phyloP scores from a whole-genome alignment of 1,284 basidiomycete species.

The Lentinus polychrous region DNA sequence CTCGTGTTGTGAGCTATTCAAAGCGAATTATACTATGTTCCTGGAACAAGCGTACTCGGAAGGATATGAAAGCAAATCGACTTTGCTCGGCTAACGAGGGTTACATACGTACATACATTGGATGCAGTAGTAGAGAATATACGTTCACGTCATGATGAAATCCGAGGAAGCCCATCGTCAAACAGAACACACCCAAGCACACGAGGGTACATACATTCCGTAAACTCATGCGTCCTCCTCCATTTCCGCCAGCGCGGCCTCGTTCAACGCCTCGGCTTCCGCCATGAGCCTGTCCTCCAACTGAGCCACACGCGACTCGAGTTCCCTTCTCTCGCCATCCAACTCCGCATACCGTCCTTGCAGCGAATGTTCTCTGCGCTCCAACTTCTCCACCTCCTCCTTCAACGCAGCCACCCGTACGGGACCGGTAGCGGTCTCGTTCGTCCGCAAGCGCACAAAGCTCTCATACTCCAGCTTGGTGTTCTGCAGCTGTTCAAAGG shows the following conservation, averaged over 20 bases:
- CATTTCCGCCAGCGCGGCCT: slow-evolving; percentile 60
- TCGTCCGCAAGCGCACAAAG: slow-evolving; percentile 64
- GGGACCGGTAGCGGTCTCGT: slow-evolving; percentile 73
- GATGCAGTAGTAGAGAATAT: not conserved
- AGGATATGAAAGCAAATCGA: too few relatives aligned
- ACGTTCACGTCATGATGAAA: not conserved
- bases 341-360: slow-evolving; percentile 84
- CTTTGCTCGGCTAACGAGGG: not conserved
- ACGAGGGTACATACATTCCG: too few relatives aligned
- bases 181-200: not conserved
- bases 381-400: slow-evolving; percentile 79
- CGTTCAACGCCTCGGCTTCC: slow-evolving; percentile 79
- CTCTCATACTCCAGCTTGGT: slow-evolving; percentile 69
- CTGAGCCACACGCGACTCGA: slow-evolving; percentile 49
- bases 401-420: slow-evolving; percentile 67
- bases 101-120: not conserved
- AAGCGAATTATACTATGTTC: too few relatives aligned
- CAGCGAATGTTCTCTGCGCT: slow-evolving; percentile 67
- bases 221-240: too few relatives aligned
- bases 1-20: too few relatives aligned
- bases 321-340: slow-evolving; percentile 63
- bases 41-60: too few relatives aligned
- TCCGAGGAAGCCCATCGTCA: slow-evolving; percentile 4
- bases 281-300: slow-evolving; percentile 74
- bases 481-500: slow-evolving; percentile 66